A percentile compares a stretch with the other conserved stretches of the same genome.
Conservation (phyloP, 140 eudicot genomes). For the Flaveria floridana region DNA sequence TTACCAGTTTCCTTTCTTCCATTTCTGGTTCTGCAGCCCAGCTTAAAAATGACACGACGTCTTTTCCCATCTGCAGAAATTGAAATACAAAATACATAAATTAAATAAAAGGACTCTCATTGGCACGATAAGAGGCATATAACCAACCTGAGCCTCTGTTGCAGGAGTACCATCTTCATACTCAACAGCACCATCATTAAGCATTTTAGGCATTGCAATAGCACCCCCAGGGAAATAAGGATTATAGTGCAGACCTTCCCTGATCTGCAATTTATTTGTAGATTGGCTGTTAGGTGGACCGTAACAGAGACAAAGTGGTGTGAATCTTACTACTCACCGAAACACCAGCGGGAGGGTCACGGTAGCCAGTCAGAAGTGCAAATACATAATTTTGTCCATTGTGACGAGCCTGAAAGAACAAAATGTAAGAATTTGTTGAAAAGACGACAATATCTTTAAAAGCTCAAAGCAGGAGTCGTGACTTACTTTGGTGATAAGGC, state of each 20-base stretch:
- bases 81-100: not conserved
- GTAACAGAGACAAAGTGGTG: not conserved
- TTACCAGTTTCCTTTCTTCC: slow-evolving; percentile 95
- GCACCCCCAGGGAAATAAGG: slow-evolving; percentile 57
- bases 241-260: slow-evolving; percentile 18
- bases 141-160: slow-evolving; percentile 66
- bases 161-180: slow-evolving; percentile 80
- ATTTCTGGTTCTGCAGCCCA: slow-evolving; percentile 99
- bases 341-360: slow-evolving; percentile 94
- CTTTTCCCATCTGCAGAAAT: slow-evolving; percentile 81
- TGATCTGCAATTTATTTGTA: slow-evolving; percentile 4
- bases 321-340: slow-evolving; percentile 42
- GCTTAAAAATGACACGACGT: slow-evolving; percentile 61
- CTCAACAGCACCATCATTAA: slow-evolving; percentile 75
- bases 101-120: not conserved
- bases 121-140: not conserved
- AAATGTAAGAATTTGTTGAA: slow-evolving; percentile 7
- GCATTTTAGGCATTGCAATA: slow-evolving; percentile 85
- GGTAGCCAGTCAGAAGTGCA: slow-evolving; percentile 85
- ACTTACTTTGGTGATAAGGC: slow-evolving; percentile 83
- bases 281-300: not conserved
- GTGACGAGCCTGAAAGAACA: slow-evolving; percentile 68
- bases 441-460: not conserved
- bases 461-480: not conserved
- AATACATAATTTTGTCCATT: slow-evolving; percentile 86